Evolutionary conservation across 768 basidiomycete species (phyloP).

Genomic region (Mycena chlorophos): DNA sequence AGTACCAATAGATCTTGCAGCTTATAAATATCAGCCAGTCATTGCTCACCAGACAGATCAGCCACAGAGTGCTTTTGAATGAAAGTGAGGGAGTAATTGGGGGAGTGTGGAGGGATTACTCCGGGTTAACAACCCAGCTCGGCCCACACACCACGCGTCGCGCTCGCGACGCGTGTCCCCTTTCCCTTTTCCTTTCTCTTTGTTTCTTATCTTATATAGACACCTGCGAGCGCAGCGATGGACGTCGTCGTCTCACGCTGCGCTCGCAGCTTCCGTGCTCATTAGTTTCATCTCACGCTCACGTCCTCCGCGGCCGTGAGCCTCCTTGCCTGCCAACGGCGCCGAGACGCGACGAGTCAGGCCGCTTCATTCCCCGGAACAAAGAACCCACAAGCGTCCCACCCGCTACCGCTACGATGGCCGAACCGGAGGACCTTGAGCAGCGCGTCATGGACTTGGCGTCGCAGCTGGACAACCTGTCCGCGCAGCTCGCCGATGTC

Average conservation of each 20-base stretch:
- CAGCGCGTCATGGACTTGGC: neutral
- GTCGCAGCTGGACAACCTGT: neutral
- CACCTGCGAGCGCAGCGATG: conserved; percentile 2
- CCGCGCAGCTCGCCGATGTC: neutral
- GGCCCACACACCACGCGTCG: neutral
- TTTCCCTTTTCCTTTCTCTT: neutral
- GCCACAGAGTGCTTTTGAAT: too few species aligned
- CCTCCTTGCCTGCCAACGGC: neutral
- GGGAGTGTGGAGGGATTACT: neutral
- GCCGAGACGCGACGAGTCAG: neutral
- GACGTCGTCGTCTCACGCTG: conserved; percentile 15
- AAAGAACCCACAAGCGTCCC: neutral
- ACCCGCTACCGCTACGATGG: neutral
- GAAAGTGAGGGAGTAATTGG: neutral
- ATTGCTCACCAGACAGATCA: too few species aligned
- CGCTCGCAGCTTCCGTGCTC: conserved; percentile 5
- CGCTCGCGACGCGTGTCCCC: neutral
- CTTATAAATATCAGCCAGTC: too few species aligned
- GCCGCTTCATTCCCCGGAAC: neutral
- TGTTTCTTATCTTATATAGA: conserved; percentile 3
- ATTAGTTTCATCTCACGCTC: neutral
- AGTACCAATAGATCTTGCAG: too few species aligned
- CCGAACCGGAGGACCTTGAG: neutral
- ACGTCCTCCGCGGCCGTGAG: neutral
- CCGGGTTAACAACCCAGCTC: conserved; percentile 8